A percentile compares a stretch with the other conserved stretches of the same genome.
These are phyloP conservation scores for Calonectria multiphialidica DNA, from an alignment of 2,329 filamentous ascomycete genomes.

Conservation along the genomic window DNA sequence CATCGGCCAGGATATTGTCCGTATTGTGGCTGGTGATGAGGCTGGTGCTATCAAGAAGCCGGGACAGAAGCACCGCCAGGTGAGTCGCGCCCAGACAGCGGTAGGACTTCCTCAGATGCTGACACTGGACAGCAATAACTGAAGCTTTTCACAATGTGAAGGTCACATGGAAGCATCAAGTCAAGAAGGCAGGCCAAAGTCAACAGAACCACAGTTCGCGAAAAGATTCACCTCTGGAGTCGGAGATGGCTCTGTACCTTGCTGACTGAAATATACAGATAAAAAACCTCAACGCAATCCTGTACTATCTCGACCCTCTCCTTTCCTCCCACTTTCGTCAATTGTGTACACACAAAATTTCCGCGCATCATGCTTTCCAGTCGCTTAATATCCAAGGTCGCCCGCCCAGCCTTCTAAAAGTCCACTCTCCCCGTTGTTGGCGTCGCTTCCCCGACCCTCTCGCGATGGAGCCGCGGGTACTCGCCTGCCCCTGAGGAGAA, in stretches of 20 bases:
- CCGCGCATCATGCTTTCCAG: conserved; percentile 68
- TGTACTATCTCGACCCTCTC: conserved; percentile 32
- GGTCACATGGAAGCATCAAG: no score
- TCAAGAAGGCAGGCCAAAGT: no score
- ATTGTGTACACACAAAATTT: conserved; percentile 43
- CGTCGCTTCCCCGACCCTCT: conserved; percentile 57
- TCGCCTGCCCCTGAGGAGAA: conserved; percentile 82
- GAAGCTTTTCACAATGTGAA: no score
- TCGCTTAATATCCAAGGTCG: conserved; percentile 70
- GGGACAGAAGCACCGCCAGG: conserved; percentile 34
- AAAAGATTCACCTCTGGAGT: no score
- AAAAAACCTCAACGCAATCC: conserved; percentile 38
- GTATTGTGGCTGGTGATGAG: conserved; percentile 43
- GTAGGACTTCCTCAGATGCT: no score
- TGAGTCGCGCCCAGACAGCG: no score
- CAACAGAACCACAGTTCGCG: no score
- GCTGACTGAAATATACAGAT: no score
- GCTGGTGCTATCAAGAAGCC: conserved; percentile 30
- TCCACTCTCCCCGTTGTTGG: conserved; percentile 64
- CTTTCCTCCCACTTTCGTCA: conserved; percentile 18
- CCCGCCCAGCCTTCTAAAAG: conserved; percentile 67
- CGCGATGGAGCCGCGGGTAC: conserved; percentile 69
- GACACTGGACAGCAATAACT: no score
- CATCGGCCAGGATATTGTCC: conserved; percentile 47
- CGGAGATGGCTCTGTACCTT: no score